Percentiles rank a stretch among this genome's conserved stretches.
Evolutionary conservation across 202 grass and related monocot genomes (phyloP).

Genomic region (Dendrocalamus latiflorus): DNA sequence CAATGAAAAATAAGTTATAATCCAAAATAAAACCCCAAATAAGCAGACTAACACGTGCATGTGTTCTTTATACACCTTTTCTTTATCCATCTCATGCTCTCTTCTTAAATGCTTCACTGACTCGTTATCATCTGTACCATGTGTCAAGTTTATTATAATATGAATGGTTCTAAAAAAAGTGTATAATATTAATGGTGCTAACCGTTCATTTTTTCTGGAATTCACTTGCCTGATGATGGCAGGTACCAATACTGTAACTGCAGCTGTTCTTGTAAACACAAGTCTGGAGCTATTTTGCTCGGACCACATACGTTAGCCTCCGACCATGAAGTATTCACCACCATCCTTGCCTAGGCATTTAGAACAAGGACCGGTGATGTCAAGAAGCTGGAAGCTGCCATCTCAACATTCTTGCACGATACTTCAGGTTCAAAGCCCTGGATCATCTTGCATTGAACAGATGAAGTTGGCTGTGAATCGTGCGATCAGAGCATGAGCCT

Average conservation of each 20-base stretch:
- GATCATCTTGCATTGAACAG: not conserved
- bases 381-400: not conserved
- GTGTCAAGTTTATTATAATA: not conserved
- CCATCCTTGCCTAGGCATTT: not conserved
- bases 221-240: not conserved
- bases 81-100: not conserved
- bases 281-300: not conserved
- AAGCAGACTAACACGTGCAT: no score
- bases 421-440: not conserved
- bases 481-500: not conserved
- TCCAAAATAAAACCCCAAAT: no score
- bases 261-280: conserved; percentile 32
- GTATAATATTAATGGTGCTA: not conserved
- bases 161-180: no score
- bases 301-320: not conserved
- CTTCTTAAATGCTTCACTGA: not conserved
- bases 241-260: conserved; percentile 28
- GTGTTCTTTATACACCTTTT: not conserved
- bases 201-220: not conserved
- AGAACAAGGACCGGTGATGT: not conserved
- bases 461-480: not conserved
- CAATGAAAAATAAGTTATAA: no score
- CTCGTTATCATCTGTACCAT: not conserved
- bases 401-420: not conserved
- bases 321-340: not conserved